A percentile compares a stretch with the other conserved stretches of the same genome.
phyloP scores from a whole-genome alignment of 805 yeast species.

The Schwanniomyces vanrijiae region DNA sequence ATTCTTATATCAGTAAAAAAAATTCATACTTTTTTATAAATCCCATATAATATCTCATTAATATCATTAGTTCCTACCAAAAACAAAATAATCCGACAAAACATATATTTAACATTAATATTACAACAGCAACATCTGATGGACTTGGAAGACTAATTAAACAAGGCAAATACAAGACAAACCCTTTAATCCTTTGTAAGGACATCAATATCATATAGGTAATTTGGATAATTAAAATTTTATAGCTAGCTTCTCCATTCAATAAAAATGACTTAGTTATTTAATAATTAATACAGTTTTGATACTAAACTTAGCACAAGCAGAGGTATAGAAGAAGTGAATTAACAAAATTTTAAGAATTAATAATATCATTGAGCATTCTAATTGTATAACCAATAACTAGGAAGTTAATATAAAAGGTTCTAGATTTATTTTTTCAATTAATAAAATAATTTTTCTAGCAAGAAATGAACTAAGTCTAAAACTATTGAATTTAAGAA shows the following conservation, averaged over 20 bases:
- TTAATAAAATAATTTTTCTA: slow-evolving; percentile 30
- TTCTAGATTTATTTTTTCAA: slow-evolving; percentile 22
- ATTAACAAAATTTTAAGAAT: slow-evolving; percentile 36
- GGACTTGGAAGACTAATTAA: slow-evolving; percentile 61
- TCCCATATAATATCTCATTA: slow-evolving; percentile 49
- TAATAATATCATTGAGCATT: slow-evolving; percentile 12
- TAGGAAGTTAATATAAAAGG: slow-evolving; percentile 15
- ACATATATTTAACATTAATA: slow-evolving; percentile 65
- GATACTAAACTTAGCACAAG: slow-evolving; percentile 60
- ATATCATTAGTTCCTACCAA: slow-evolving; percentile 42
- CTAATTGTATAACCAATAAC: slow-evolving; percentile 39
- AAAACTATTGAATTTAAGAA: slow-evolving; percentile 2
- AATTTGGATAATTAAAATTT: slow-evolving; percentile 62
- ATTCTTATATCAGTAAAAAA: slow-evolving; percentile 72
- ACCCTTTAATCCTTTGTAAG: slow-evolving; percentile 70
- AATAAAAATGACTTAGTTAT: slow-evolving; percentile 62
- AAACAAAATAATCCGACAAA: slow-evolving; percentile 59
- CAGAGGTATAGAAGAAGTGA: slow-evolving; percentile 58
- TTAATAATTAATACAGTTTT: slow-evolving; percentile 68
- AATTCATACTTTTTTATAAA: slow-evolving; percentile 55
- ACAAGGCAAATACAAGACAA: slow-evolving; percentile 60
- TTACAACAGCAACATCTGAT: slow-evolving; percentile 56
- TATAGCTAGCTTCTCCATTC: slow-evolving; percentile 52
- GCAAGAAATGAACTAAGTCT: slow-evolving; percentile 22
- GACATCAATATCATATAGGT: slow-evolving; percentile 78